These are phyloP conservation scores for Halenospora varia DNA, from an alignment of 495 filamentous ascomycete species.

Conservation along the genomic window DNA sequence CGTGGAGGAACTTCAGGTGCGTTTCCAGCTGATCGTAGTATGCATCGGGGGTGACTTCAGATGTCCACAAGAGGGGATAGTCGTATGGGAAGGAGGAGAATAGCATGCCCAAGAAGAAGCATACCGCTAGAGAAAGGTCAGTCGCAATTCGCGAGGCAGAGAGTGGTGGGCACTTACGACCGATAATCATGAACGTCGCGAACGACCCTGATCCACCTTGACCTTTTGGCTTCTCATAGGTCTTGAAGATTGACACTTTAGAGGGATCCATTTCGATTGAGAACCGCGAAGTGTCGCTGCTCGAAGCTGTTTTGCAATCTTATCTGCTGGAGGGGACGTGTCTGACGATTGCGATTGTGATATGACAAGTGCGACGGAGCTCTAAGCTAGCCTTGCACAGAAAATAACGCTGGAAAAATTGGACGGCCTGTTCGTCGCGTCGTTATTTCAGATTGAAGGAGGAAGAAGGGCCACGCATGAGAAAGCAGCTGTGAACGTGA, in stretches of 20 bases:
- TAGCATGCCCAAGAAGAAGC: slow-evolving; percentile 95
- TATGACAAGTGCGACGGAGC: too few relatives aligned
- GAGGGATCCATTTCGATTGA: slow-evolving; percentile 18
- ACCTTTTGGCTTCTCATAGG: slow-evolving; percentile 23
- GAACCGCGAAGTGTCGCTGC: neutral
- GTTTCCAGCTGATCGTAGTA: slow-evolving; percentile 78
- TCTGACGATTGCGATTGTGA: neutral
- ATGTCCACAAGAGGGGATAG: slow-evolving; percentile 93
- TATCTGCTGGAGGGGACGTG: slow-evolving; percentile 4
- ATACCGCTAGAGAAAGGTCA: slow-evolving; percentile 11
- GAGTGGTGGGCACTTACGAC: slow-evolving; percentile 54
- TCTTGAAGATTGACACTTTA: slow-evolving; percentile 27
- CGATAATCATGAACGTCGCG: slow-evolving; percentile 93
- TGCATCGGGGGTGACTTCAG: slow-evolving; percentile 51
- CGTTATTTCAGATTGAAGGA: neutral
- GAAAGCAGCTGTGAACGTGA: too few relatives aligned
- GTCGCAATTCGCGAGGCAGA: neutral
- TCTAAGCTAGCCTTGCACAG: neutral
- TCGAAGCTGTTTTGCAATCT: neutral
- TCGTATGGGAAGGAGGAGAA: slow-evolving; percentile 98
- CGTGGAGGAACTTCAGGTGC: slow-evolving; percentile 82
- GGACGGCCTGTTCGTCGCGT: neutral
- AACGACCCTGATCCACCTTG: slow-evolving; percentile 51
- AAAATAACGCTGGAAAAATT: neutral
- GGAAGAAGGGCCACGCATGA: neutral